Evolutionary conservation across 2,329 filamentous ascomycete species (phyloP), one percentile per base, ranked within the genome.

Genomic region (Myriangium duriaei): DNA sequence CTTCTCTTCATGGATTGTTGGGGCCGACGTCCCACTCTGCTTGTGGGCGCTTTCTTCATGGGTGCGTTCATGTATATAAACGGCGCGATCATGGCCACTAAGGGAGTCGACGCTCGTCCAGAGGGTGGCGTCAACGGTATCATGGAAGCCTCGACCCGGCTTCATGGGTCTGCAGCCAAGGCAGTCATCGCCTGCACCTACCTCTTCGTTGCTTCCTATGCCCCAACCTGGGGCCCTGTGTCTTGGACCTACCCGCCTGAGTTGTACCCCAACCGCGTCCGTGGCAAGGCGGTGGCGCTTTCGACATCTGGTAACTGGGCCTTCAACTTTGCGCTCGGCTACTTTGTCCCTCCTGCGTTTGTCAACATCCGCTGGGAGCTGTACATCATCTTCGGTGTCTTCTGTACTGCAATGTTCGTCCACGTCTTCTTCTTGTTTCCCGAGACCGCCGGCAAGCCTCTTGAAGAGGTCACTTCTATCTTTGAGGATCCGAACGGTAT

Each of bases 391-490:
- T 88, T 88, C 51, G 82, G 70, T 10, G 68, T 75, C 11, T 84
- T 85, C 64, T 81, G 80, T 53, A 68, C 68, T 1, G 65, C 67
- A 4, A 80, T 81, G 49, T 75, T 76, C 29, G 54, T 85, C 36
- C 79, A 85, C 54, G 75, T 81, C 51, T 72, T 73, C 54, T 65
- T 86, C 45, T 56, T 68, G 11, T 75, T 74, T 47, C 79, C 78
- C 0, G 72, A 84, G 58, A 85, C 80, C 0, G 72, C 75, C 28
- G 79, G 79, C 10, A 81, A 76, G 58, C 80, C 79, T 0, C 71
- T 87, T 1, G 81, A 87, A 52, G 80, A 87, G 53, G 77, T 85
- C 56, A 79, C 82, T 46, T 72, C 73, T 11, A 76, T 86, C 45
- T 87, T 87, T 53, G 66, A 61, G 34, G 50, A 52, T 40, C 51